phyloP scores from a whole-genome alignment of 2,329 filamentous ascomycete species.

The Tolypocladium tropicale region DNA sequence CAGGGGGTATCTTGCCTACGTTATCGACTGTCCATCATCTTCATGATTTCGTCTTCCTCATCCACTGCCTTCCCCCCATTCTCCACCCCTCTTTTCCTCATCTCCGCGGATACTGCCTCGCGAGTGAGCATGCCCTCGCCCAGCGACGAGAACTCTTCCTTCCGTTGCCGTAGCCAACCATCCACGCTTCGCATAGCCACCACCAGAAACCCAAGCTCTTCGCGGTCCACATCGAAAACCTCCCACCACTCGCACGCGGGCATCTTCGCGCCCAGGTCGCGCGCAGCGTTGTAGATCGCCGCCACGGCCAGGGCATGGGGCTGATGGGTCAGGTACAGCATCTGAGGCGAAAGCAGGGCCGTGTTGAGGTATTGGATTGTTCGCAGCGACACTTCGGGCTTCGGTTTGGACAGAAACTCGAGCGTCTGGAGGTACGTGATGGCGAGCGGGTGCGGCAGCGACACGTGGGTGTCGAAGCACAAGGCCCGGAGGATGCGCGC shows the following conservation, averaged over 20 bases:
- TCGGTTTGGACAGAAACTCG: slow-evolving; percentile 45
- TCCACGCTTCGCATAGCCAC: slow-evolving; percentile 75
- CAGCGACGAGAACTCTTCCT: slow-evolving; percentile 40
- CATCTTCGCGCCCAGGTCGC: slow-evolving; percentile 66
- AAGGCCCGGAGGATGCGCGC: slow-evolving; percentile 64
- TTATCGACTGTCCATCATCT: slow-evolving; percentile 22
- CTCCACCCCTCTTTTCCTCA: slow-evolving; percentile 39
- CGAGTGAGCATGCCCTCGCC: slow-evolving; percentile 45
- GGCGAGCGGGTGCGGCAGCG: slow-evolving; percentile 75
- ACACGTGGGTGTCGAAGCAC: slow-evolving; percentile 75
- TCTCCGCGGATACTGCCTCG: slow-evolving; percentile 46
- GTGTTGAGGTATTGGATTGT: slow-evolving; percentile 76
- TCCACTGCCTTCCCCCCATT: slow-evolving; percentile 21
- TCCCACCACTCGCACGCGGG: slow-evolving; percentile 93
- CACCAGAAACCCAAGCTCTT: slow-evolving; percentile 88
- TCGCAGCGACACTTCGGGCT: slow-evolving; percentile 47
- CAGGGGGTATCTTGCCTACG: slow-evolving; percentile 3
- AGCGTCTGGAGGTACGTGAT: slow-evolving; percentile 90
- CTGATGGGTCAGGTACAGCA: slow-evolving; percentile 87
- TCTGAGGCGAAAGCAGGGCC: slow-evolving; percentile 74
- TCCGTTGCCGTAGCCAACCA: slow-evolving; percentile 54
- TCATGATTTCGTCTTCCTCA: slow-evolving; percentile 34
- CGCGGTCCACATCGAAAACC: slow-evolving; percentile 89
- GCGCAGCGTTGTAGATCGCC: slow-evolving; percentile 80
- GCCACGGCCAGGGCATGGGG: slow-evolving; percentile 76